Evolutionary conservation across 768 basidiomycete species (phyloP), one percentile per base, ranked within the genome.

Genomic region (Mycena kentingensis): DNA sequence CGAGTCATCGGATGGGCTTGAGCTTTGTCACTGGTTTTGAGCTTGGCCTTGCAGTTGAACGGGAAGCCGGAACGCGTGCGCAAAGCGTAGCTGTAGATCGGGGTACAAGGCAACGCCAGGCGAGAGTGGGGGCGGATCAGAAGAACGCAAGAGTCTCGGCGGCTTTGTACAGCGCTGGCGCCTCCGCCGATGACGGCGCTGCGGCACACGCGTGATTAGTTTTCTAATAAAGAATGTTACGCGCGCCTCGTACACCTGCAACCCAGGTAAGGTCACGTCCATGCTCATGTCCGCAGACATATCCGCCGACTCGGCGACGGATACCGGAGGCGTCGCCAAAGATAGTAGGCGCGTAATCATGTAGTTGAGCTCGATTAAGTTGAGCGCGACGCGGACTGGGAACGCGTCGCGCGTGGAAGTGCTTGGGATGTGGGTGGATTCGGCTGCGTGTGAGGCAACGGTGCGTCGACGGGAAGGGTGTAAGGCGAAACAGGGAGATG

Each of bases 401-500:
- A 25, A 29, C 15, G 45, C 11, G 25, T 41, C 19, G 7, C 16
- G 5, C 15, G 39, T 13, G 21, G 41, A 24, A 26, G 35, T 26
- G 21, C 32, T 35, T 8, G 46, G 46, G n/a, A 49, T 42, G 19
- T 49, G 46, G 31, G 42, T 12, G 26, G 38, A 21, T 34, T 54
- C 46, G 1, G 38, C 46, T 11, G 51, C 37, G 27, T 47, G 43
- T 11, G 38, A 38, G 10, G 37, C 51, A 8, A 52, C 51, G 8
- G 37, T 15, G 45, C 36, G 19, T 18, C 28, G 28, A 47, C 45
- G 22, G 51, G 46, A 15, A 4, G 11, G 28, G 36, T 34, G 24
- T 52, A 52, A 18, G 45, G 51, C n/a, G 51, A 52, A 18, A 52
- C 36, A 29, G 51, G 15, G n/a, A 52, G 51, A 3, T 4, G 18